Base-by-base conservation (phyloP, 257 asterid genomes). In the Primulina huaijiensis region DNA sequence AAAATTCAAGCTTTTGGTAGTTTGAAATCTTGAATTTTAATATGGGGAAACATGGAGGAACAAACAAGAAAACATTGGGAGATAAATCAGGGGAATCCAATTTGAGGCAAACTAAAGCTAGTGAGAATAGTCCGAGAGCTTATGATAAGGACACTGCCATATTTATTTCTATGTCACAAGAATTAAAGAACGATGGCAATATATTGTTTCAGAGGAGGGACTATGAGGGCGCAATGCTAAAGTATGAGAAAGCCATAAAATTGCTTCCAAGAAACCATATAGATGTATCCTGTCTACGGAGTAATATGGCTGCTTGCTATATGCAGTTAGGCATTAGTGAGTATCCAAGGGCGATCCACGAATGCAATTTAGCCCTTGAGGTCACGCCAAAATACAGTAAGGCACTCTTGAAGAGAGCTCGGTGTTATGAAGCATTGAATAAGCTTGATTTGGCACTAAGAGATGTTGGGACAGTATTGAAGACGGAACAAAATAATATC, bases 291-390 rank as follows among this genome's bases (percentile, higher is more conserved):
- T 73, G 77, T 76, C 86, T 91, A 29, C 86, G 90, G 75, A 89
- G 96, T 64, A 89, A 91, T 79, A 80, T 91, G 84, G 97, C 97
- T 0, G 91, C 87, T 5, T 89, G 97, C 62, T 87, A 82, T 76
- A 91, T 89, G 96, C 97, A 91, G 76, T 76, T 85, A 80, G 97
- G 97, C 14, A 75, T 87, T 10, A 75, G 79, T 53, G 97, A 91
- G 81, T 91, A 81, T 60, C 95, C 96, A 8, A 86, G 81, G 82
- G 97, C 96, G 0, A 89, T 91, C 53, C 95, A 80, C 8, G 92
- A 87, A 81, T 91, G 97, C 74, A 89, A 91, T 84, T 82, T 91
- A 79, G 90, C 97, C 55, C 96, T 91, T 60, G 96, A 89, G 69
- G 95, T 91, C 67, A 82, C 97, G 46, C 96, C 97, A 2, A 89